Conservation (phyloP, 2,329 filamentous ascomycete species). For the Lachnellula willkommii region DNA sequence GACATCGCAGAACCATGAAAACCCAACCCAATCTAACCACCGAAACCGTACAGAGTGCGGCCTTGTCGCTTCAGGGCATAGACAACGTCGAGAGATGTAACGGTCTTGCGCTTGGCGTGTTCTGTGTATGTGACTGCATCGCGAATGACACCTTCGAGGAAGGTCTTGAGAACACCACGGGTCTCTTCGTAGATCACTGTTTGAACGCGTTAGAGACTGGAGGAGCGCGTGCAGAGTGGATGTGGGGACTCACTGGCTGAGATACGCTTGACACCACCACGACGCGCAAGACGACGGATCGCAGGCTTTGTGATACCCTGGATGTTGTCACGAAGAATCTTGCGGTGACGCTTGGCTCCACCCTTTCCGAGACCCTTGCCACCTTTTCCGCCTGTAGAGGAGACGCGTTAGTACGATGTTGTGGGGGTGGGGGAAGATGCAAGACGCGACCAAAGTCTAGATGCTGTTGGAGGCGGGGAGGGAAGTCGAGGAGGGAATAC, state of each 20-base stretch:
- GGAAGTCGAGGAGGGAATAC: constrained; percentile 30
- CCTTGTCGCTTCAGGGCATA: constrained; percentile 63
- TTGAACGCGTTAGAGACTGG: neutral
- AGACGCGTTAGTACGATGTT: constrained; percentile 20
- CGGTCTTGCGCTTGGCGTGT: constrained; percentile 75
- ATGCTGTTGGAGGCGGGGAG: neutral
- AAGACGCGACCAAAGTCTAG: neutral
- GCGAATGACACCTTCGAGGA: constrained; percentile 75
- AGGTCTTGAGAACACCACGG: constrained; percentile 76
- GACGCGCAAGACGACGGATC: constrained; percentile 95
- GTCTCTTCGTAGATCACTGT: constrained; percentile 47
- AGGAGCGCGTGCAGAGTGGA: neutral
- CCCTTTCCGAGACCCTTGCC: constrained; percentile 98
- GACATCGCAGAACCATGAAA: constrained; percentile 18
- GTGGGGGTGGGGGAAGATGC: neutral
- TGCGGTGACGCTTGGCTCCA: constrained; percentile 96
- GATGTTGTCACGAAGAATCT: constrained; percentile 99
- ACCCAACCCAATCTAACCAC: constrained; percentile 43
- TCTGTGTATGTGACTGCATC: constrained; percentile 46
- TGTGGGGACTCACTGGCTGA: constrained; percentile 66
- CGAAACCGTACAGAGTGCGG: constrained; percentile 63
- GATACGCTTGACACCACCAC: constrained; percentile 99
- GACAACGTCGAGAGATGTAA: constrained; percentile 60
- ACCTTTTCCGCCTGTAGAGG: constrained; percentile 45
- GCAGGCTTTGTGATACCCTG: constrained; percentile 99